Conservation (phyloP, 345 rosid species). For the Salix purpurea region DNA sequence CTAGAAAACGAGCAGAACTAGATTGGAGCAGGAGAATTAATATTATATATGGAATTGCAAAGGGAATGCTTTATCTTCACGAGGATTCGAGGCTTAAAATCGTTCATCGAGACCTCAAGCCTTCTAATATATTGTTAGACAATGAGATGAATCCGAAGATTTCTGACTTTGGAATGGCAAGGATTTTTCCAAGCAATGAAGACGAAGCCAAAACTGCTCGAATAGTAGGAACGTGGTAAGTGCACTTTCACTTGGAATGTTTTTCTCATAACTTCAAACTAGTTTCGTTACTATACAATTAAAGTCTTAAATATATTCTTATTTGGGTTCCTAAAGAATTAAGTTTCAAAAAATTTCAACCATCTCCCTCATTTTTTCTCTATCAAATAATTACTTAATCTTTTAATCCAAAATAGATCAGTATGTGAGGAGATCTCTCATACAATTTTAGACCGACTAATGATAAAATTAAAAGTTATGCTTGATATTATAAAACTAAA, state of each 20-base stretch:
- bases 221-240: constrained; percentile 55
- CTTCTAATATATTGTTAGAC: constrained; percentile 50
- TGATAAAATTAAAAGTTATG: too few relatives aligned
- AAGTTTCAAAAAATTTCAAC: too few relatives aligned
- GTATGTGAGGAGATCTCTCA: too few relatives aligned
- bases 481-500: too few relatives aligned
- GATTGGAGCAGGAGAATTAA: constrained; percentile 20
- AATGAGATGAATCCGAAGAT: constrained; percentile 51
- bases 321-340: too few relatives aligned
- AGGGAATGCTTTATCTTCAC: constrained; percentile 35
- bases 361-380: too few relatives aligned
- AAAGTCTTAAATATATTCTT: too few relatives aligned
- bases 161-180: constrained; percentile 61
- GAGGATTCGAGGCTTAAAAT: constrained; percentile 49
- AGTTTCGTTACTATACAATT: too few relatives aligned
- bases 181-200: constrained; percentile 34
- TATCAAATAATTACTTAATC: too few relatives aligned
- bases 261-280: too few relatives aligned
- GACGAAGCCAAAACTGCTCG: constrained; percentile 36
- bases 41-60: constrained; percentile 31
- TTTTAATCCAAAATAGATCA: too few relatives aligned
- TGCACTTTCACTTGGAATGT: background rate
- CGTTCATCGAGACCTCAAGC: constrained; percentile 54
- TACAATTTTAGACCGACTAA: too few relatives aligned
- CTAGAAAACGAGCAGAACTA: constrained; percentile 9